Percentiles rank a stretch among this genome's conserved stretches.
phyloP scores from a whole-genome alignment of 164 flowering plant genomes.

The Taxillus chinensis region DNA sequence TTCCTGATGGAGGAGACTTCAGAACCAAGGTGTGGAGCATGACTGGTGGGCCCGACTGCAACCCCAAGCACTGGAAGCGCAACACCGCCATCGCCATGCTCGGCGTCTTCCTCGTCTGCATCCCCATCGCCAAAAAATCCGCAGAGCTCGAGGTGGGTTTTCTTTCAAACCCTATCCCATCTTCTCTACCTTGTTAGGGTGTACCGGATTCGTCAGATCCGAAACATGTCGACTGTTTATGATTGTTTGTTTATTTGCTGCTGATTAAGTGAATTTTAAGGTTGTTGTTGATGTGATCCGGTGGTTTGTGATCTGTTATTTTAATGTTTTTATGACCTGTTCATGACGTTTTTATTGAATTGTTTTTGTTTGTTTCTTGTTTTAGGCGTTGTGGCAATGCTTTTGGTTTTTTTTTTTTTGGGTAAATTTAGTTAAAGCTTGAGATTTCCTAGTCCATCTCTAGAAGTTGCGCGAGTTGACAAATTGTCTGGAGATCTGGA shows the following conservation, averaged over 20 bases:
- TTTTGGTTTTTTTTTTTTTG: too few relatives aligned
- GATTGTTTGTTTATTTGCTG: background rate
- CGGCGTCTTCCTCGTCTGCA: constrained; percentile 70
- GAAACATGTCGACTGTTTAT: background rate
- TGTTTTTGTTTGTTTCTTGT: too few relatives aligned
- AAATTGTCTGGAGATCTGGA: too few relatives aligned
- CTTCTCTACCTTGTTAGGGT: background rate
- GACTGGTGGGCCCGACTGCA: constrained; percentile 83
- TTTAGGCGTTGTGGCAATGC: too few relatives aligned
- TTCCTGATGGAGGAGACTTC: constrained; percentile 31
- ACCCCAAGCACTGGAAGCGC: constrained; percentile 88
- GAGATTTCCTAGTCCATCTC: too few relatives aligned
- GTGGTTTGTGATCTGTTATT: too few relatives aligned
- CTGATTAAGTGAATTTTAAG: too few relatives aligned
- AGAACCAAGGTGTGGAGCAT: constrained; percentile 86
- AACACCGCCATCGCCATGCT: constrained; percentile 89
- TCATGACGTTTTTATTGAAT: too few relatives aligned
- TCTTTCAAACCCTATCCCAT: background rate
- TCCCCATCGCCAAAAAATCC: constrained; percentile 86
- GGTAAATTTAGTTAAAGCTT: too few relatives aligned
- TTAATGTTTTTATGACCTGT: too few relatives aligned
- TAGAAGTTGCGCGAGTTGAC: too few relatives aligned
- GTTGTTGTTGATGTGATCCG: too few relatives aligned
- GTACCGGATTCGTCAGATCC: background rate
- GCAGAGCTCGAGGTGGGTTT: constrained; percentile 80